These are phyloP conservation scores for Pseudonectria foliicola DNA, from an alignment of 2,329 filamentous ascomycete species.

Conservation along the genomic window DNA sequence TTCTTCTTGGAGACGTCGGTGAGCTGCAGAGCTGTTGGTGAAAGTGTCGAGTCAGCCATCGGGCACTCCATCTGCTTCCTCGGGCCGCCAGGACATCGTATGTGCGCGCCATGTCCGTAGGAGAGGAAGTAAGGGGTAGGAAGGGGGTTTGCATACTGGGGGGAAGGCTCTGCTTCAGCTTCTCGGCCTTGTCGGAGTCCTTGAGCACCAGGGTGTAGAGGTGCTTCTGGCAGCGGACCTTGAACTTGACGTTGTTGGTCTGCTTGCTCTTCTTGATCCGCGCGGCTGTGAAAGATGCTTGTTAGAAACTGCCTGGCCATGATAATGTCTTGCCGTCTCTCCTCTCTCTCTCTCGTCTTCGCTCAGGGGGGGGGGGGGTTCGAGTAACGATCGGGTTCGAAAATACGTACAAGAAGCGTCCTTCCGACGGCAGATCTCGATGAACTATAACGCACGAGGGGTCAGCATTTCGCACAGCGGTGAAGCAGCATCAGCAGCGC, in stretches of 20 bases:
- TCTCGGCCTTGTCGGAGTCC: slow-evolving; percentile 99
- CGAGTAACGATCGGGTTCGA: slow-evolving; percentile 6
- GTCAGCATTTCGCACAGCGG: slow-evolving; percentile 23
- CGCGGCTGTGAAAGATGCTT: slow-evolving; percentile 51
- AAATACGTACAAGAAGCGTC: slow-evolving; percentile 91
- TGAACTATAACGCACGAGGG: slow-evolving; percentile 61
- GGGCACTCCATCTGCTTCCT: slow-evolving; percentile 4
- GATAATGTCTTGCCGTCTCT: slow-evolving; percentile 8
- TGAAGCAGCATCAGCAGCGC: slow-evolving; percentile 3
- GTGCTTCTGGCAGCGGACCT: slow-evolving; percentile 96
- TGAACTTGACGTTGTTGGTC: slow-evolving; percentile 97
- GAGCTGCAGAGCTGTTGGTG: slow-evolving; percentile 45
- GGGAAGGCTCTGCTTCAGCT: slow-evolving; percentile 98
- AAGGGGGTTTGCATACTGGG: slow-evolving; percentile 63
- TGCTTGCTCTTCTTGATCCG: slow-evolving; percentile 95
- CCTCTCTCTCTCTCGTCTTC: slow-evolving; percentile 1
- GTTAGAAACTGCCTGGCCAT: slow-evolving; percentile 22
- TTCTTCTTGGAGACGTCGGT: slow-evolving; percentile 51
- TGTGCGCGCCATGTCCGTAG: slow-evolving; percentile 1
- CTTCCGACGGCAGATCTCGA: slow-evolving; percentile 99
- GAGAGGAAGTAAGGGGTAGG: slow-evolving; percentile 1
- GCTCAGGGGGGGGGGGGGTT: no score
- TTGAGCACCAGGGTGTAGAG: slow-evolving; percentile 98
- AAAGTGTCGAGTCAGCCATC: slow-evolving; percentile 8
- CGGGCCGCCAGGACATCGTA: no score